These are phyloP conservation scores for Ustulina deusta DNA, from an alignment of 2,329 filamentous ascomycete genomes.

Conservation along the genomic window DNA sequence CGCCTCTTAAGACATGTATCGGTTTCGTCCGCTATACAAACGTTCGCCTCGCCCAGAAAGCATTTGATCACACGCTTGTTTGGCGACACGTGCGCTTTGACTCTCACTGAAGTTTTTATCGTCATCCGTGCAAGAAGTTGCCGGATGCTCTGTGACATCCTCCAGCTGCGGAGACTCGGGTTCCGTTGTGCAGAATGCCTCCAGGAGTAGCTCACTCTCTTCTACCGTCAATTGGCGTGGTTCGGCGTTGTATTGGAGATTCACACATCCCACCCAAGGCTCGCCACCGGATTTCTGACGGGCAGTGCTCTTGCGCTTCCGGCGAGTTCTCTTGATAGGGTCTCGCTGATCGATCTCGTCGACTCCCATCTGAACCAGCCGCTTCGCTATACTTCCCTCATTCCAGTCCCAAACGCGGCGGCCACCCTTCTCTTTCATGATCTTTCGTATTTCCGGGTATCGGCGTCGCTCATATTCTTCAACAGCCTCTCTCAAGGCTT, in stretches of 20 bases:
- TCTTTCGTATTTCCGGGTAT: constrained; percentile 57
- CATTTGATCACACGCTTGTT: constrained; percentile 55
- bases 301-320: constrained; percentile 53
- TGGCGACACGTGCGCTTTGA: constrained; percentile 54
- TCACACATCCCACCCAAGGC: constrained; percentile 39
- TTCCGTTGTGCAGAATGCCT: constrained; percentile 46
- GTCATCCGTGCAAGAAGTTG: constrained; percentile 39
- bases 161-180: constrained; percentile 38
- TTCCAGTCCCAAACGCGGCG: constrained; percentile 65
- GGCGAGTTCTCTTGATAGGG: constrained; percentile 56
- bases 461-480: constrained; percentile 57
- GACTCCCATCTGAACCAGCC: constrained; percentile 61
- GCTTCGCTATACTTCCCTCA: constrained; percentile 62
- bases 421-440: constrained; percentile 64
- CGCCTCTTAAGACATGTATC: constrained; percentile 34
- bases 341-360: constrained; percentile 59
- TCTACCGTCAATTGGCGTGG: constrained; percentile 48
- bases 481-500: constrained; percentile 54
- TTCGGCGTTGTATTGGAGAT: constrained; percentile 40
- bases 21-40: constrained; percentile 40
- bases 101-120: constrained; percentile 41
- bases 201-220: constrained; percentile 49
- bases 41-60: constrained; percentile 44
- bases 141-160: constrained; percentile 39
- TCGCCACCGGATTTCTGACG: constrained; percentile 39